Evolutionary conservation across 306 rosid genomes (phyloP).

Genomic region (Gynostemma pentaphyllum): DNA sequence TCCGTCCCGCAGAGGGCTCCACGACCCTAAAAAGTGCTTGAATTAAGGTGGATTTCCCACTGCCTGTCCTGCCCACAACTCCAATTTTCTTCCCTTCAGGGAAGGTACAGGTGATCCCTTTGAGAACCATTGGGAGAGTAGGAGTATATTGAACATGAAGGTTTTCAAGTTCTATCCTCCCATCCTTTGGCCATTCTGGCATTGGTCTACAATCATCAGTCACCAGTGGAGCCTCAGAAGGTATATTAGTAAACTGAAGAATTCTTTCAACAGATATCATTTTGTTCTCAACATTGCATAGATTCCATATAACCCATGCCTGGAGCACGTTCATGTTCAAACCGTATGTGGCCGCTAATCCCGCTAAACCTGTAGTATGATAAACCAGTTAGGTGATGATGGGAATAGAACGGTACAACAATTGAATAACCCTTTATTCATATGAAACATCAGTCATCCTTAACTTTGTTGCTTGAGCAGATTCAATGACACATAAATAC

Average conservation of each 20-base stretch:
- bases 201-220: conserved; percentile 44
- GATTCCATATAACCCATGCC: conserved; percentile 85
- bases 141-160: conserved; percentile 57
- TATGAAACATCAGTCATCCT: no score
- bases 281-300: conserved; percentile 86
- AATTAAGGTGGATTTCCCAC: conserved; percentile 75
- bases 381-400: conserved; percentile 8
- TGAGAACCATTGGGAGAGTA: conserved; percentile 55
- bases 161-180: conserved; percentile 43
- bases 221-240: conserved; percentile 60
- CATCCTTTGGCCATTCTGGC: conserved; percentile 64
- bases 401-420: background rate
- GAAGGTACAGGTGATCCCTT: conserved; percentile 62
- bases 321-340: conserved; percentile 69
- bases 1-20: conserved; percentile 49
- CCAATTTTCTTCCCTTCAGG: conserved; percentile 56
- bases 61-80: conserved; percentile 76
- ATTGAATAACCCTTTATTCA: no score
- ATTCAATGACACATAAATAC: no score
- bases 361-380: conserved; percentile 60
- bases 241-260: conserved; percentile 52
- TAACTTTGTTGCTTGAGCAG: no score
- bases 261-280: conserved; percentile 88
- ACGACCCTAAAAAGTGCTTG: conserved; percentile 74
- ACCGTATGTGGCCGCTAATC: conserved; percentile 73